These are phyloP conservation scores for Globisporangium uncinulatum DNA, from an alignment of 352 stramenopile genomes.

Conservation along the genomic window DNA sequence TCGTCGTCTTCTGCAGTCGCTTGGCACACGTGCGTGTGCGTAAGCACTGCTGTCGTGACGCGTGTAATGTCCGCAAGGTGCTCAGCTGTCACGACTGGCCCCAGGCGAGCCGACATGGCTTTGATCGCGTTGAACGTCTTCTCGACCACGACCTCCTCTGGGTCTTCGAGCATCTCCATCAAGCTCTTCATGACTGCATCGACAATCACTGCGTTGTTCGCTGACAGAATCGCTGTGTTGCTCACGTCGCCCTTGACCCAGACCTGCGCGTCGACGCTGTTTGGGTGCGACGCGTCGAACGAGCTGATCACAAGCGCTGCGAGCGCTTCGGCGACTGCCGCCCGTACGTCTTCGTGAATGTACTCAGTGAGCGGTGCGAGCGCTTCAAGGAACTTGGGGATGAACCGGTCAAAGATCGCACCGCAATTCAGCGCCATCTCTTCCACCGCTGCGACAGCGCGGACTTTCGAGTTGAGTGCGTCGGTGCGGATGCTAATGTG, in stretches of 20 bases:
- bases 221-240: constrained; percentile 57
- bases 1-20: constrained; percentile 87
- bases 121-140: constrained; percentile 95
- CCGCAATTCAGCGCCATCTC: constrained; percentile 82
- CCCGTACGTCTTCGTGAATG: constrained; percentile 85
- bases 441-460: constrained; percentile 75
- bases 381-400: constrained; percentile 76
- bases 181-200: constrained; percentile 76
- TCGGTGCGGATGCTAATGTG: constrained; percentile 87
- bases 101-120: constrained; percentile 92
- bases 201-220: constrained; percentile 72
- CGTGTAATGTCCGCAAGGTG: constrained; percentile 79
- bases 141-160: constrained; percentile 89
- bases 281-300: constrained; percentile 74
- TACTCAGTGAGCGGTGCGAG: constrained; percentile 79
- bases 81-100: constrained; percentile 87
- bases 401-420: constrained; percentile 73
- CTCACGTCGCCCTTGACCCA: constrained; percentile 84
- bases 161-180: constrained; percentile 76
- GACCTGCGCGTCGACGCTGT: constrained; percentile 73
- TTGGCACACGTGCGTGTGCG: constrained; percentile 89
- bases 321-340: constrained; percentile 68
- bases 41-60: constrained; percentile 83
- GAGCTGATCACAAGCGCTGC: constrained; percentile 80
- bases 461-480: constrained; percentile 81